phyloP scores from a whole-genome alignment of 257 asterid species.

The Henckelia pumila region DNA sequence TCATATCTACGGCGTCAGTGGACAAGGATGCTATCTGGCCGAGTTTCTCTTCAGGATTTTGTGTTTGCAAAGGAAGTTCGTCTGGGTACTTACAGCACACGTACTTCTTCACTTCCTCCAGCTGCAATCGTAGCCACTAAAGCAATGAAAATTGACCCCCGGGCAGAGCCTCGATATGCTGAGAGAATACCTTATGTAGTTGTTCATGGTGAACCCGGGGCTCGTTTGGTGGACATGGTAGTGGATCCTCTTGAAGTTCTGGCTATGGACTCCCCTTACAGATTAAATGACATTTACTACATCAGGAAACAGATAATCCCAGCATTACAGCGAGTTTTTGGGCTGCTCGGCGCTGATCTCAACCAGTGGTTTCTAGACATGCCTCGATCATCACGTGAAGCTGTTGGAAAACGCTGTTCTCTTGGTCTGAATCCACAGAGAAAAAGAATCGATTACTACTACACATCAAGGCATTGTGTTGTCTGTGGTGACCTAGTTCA shows the following conservation, averaged over 20 bases:
- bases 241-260: conserved; percentile 80
- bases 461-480: conserved; percentile 71
- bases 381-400: conserved; percentile 79
- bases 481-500: conserved; percentile 79
- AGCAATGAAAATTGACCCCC: conserved; percentile 75
- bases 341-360: conserved; percentile 87
- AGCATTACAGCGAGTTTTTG: conserved; percentile 81
- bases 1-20: conserved; percentile 78
- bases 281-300: conserved; percentile 80
- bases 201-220: conserved; percentile 94
- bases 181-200: conserved; percentile 92
- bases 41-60: conserved; percentile 85
- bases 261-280: conserved; percentile 68
- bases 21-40: conserved; percentile 77
- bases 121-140: conserved; percentile 95
- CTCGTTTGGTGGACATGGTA: conserved; percentile 86
- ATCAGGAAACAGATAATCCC: conserved; percentile 92
- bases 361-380: conserved; percentile 78
- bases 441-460: conserved; percentile 79
- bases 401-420: conserved; percentile 50
- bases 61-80: conserved; percentile 97
- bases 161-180: conserved; percentile 95
- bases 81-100: conserved; percentile 78
- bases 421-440: conserved; percentile 45
- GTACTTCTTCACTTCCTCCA: conserved; percentile 73